Conservation (phyloP, 257 asterid species). For the Marsdenia floribunda region DNA sequence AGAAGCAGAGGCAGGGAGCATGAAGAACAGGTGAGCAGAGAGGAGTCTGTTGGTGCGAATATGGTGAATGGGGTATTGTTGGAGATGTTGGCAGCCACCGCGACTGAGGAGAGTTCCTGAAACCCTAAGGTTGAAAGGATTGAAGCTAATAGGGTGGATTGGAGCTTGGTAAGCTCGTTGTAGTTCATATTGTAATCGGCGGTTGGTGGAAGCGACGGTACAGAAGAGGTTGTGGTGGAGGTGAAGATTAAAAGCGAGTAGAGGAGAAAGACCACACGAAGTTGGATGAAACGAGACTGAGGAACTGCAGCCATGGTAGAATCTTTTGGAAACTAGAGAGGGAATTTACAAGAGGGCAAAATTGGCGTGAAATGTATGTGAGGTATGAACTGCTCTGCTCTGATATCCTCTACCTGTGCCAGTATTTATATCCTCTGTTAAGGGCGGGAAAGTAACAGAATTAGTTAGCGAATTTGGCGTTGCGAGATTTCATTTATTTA, state of each 20-base stretch:
- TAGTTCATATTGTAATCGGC: conserved; percentile 25
- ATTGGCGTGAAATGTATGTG: no score
- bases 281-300: conserved; percentile 18
- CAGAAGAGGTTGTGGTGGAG: conserved; percentile 20
- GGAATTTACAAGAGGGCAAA: no score
- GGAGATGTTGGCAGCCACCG: conserved; percentile 53
- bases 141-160: conserved; percentile 45
- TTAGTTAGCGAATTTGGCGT: no score
- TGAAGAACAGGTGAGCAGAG: conserved; percentile 68
- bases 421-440: no score
- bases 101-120: conserved; percentile 63
- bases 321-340: no score
- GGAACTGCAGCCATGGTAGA: no score
- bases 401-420: no score
- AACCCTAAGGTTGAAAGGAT: conserved; percentile 52
- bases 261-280: conserved; percentile 33
- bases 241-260: conserved; percentile 33
- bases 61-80: conserved; percentile 61
- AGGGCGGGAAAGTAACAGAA: no score
- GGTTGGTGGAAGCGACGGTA: conserved; percentile 23
- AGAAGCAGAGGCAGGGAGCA: conserved; percentile 57
- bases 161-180: conserved; percentile 9
- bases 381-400: no score
- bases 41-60: conserved; percentile 74
- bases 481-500: no score